Evolutionary conservation across 73 alveolate genomes (phyloP).

Genomic region (Effrenium voratum): DNA sequence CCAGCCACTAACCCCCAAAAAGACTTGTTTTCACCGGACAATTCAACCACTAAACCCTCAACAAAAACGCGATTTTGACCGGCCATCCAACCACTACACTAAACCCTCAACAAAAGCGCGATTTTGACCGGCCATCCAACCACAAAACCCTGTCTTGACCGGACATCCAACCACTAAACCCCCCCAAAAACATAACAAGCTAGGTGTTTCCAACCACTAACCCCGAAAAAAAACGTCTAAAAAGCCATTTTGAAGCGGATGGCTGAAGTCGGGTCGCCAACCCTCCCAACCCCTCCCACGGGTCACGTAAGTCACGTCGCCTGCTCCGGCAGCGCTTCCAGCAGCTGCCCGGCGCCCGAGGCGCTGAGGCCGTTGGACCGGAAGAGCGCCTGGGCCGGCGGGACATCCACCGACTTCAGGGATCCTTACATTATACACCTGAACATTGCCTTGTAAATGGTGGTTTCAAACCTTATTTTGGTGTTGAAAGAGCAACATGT

Average conservation of each 20-base stretch:
- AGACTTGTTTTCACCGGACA: too few species aligned
- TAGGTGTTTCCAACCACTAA: neutral
- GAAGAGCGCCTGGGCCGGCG: constrained; percentile 56
- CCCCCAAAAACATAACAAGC: neutral
- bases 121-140: too few species aligned
- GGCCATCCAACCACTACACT: too few species aligned
- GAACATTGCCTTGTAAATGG: too few species aligned
- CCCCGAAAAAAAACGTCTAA: neutral
- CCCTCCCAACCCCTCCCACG: neutral
- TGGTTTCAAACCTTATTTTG: too few species aligned
- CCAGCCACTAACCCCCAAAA: too few species aligned
- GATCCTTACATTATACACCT: too few species aligned
- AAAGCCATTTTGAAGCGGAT: neutral
- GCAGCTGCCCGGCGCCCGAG: constrained; percentile 74
- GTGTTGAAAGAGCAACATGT: too few species aligned
- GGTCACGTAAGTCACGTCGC: neutral
- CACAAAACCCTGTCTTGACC: too few species aligned
- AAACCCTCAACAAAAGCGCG: too few species aligned
- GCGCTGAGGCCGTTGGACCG: constrained; percentile 86
- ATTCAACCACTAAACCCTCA: neutral
- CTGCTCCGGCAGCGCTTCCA: constrained; percentile 74
- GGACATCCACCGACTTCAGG: too few species aligned
- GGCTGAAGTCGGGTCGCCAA: neutral
- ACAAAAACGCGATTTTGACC: too few species aligned
- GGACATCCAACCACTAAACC: neutral